Conservation (phyloP, 2,329 filamentous ascomycete species). For the Eutypella sp. region DNA sequence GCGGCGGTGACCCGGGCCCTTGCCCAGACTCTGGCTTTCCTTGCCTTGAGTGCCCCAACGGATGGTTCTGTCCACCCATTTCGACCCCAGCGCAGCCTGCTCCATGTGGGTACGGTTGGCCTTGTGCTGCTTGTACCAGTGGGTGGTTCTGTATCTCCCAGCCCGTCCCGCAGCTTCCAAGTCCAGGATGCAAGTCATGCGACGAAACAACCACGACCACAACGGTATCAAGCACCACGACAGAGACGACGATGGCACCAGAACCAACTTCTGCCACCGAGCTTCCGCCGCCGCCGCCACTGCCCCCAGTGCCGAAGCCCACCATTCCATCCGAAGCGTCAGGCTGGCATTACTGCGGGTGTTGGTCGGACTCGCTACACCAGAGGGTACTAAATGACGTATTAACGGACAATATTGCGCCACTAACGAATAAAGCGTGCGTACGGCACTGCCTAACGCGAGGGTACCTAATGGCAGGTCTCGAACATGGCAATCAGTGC, state of each 20-base stretch:
- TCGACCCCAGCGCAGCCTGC: constrained; percentile 29
- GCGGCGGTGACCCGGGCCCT: constrained; percentile 19
- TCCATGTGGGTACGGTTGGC: constrained; percentile 33
- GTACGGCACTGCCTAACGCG: constrained; percentile 41
- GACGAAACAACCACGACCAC: constrained; percentile 8
- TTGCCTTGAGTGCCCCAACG: constrained; percentile 30
- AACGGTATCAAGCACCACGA: constrained; percentile 4
- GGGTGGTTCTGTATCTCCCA: constrained; percentile 33
- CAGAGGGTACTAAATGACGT: constrained; percentile 19
- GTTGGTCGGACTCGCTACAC: constrained; percentile 22
- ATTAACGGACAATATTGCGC: constrained; percentile 6
- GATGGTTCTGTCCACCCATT: constrained; percentile 32
- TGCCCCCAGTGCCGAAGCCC: constrained; percentile 3
- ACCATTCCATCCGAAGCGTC: constrained; percentile 16
- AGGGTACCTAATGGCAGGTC: constrained; percentile 43
- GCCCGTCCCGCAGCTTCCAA: constrained; percentile 13
- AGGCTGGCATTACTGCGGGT: constrained; percentile 26
- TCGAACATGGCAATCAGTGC: constrained; percentile 43
- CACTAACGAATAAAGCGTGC: constrained; percentile 31
- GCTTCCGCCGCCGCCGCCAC: too few relatives aligned
- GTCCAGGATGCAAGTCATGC: constrained; percentile 9
- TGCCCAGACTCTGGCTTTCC: constrained; percentile 31
- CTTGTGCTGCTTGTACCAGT: constrained; percentile 29
- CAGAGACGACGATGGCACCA: neutral
- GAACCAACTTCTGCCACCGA: too few relatives aligned